phyloP scores from a whole-genome alignment of 345 rosid species.

The Zanthoxylum bungeanum region DNA sequence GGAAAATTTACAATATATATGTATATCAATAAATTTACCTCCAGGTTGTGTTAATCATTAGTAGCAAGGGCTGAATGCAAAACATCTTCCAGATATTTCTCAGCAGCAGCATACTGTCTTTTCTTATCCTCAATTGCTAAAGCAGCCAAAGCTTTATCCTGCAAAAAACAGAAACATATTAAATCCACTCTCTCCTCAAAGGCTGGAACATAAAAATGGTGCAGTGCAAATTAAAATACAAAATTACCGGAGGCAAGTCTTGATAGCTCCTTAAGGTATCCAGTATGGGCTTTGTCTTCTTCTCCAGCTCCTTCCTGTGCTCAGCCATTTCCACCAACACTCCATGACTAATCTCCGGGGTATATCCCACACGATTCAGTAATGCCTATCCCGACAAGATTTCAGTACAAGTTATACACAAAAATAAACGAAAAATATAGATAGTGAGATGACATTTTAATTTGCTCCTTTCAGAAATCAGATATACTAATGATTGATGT shows the following conservation, averaged over 20 bases:
- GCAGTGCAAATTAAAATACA: not conserved
- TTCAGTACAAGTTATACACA: not conserved
- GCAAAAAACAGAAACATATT: slow-evolving; percentile 9
- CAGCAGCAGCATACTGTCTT: slow-evolving; percentile 84
- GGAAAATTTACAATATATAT: not conserved
- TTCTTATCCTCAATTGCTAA: slow-evolving; percentile 92
- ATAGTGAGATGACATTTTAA: too few species aligned
- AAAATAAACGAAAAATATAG: not conserved
- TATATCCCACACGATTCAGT: slow-evolving; percentile 87
- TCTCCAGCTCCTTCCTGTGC: slow-evolving; percentile 82
- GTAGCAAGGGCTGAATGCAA: slow-evolving; percentile 76
- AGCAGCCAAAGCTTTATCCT: slow-evolving; percentile 96
- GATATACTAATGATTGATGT: not conserved
- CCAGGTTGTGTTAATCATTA: slow-evolving; percentile 21
- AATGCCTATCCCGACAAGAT: slow-evolving; percentile 45
- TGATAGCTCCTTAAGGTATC: slow-evolving; percentile 95
- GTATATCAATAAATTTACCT: not conserved
- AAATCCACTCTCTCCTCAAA: not conserved
- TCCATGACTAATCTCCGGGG: slow-evolving; percentile 83
- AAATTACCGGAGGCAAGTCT: slow-evolving; percentile 86
- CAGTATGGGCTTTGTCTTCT: slow-evolving; percentile 83
- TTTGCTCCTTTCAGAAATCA: not conserved
- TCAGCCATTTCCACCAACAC: slow-evolving; percentile 85
- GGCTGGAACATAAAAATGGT: not conserved
- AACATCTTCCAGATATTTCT: slow-evolving; percentile 88